Percentiles rank a stretch among this genome's conserved stretches.
Conservation (phyloP, 345 rosid species). For the Conringia planisiliqua region DNA sequence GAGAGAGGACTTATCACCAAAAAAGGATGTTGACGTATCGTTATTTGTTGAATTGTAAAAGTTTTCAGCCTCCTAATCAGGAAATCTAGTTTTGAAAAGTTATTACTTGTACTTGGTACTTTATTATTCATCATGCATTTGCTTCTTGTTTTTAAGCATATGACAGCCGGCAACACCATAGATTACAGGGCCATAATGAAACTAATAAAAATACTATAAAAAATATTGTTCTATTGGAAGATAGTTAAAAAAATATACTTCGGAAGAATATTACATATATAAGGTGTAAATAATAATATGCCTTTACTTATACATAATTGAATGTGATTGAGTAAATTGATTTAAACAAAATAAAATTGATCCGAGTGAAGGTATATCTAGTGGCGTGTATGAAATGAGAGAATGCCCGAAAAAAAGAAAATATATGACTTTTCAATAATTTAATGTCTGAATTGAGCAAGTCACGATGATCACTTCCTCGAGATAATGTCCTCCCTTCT, state of each 20-base stretch:
- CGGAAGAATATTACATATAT: not conserved
- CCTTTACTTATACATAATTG: not conserved
- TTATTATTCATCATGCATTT: constrained; percentile 13
- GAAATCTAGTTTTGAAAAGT: constrained; percentile 21
- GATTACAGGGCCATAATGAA: not conserved
- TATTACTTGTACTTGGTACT: constrained; percentile 30
- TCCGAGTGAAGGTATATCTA: not conserved
- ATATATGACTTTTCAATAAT: constrained; percentile 22
- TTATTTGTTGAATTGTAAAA: constrained; percentile 30
- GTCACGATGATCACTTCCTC: constrained; percentile 29
- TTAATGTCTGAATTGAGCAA: constrained; percentile 27
- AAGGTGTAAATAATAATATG: not conserved
- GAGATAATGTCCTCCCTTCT: constrained; percentile 41
- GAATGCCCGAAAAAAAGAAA: not conserved
- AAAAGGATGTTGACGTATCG: constrained; percentile 23
- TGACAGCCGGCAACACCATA: constrained; percentile 21
- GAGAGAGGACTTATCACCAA: constrained; percentile 25
- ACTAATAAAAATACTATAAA: not conserved
- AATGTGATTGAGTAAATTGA: not conserved
- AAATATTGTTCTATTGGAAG: no score
- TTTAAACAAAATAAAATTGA: not conserved
- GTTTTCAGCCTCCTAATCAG: constrained; percentile 33
- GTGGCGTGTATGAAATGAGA: constrained; percentile 3
- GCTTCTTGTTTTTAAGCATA: constrained; percentile 25
- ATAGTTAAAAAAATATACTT: not conserved